Evolutionary conservation across 2,329 filamentous ascomycete species (phyloP).

Genomic region (Conoideocrella luteorostrata): DNA sequence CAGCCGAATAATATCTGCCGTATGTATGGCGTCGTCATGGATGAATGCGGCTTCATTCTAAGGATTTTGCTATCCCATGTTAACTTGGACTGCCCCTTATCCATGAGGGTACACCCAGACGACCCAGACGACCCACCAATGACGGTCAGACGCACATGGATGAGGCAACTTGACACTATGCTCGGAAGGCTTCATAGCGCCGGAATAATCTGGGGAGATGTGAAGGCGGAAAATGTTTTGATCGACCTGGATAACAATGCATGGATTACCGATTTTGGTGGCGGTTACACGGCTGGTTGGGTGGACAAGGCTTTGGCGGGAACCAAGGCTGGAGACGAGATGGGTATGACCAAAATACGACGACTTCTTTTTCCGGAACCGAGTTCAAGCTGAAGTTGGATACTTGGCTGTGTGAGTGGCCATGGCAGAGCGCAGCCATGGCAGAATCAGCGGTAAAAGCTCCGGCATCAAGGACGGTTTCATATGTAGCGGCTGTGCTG

Average conservation of each 20-base stretch:
- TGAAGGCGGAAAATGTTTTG: conserved; percentile 24
- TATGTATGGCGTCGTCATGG: conserved; percentile 15
- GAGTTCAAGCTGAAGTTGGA: no score
- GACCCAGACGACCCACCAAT: conserved; percentile 7
- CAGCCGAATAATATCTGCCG: conserved; percentile 12
- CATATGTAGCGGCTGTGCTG: no score
- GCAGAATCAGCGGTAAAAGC: no score
- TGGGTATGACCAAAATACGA: neutral
- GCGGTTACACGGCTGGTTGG: conserved; percentile 10
- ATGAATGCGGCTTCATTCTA: conserved; percentile 11
- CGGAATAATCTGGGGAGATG: conserved; percentile 25
- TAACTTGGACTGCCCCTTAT: neutral
- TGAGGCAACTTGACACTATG: conserved; percentile 9
- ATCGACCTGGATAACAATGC: conserved; percentile 21
- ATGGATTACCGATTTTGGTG: conserved; percentile 25
- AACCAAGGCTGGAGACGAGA: neutral
- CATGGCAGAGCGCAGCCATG: no score
- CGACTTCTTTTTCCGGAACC: neutral
- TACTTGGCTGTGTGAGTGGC: no score
- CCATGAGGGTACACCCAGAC: neutral
- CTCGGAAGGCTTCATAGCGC: conserved; percentile 14
- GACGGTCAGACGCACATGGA: conserved; percentile 13
- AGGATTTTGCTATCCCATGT: conserved; percentile 13
- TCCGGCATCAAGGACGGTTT: no score
- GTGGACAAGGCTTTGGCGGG: neutral